phyloP scores from a whole-genome alignment of 495 filamentous ascomycete species.

The Talaromyces nanjingensis region DNA sequence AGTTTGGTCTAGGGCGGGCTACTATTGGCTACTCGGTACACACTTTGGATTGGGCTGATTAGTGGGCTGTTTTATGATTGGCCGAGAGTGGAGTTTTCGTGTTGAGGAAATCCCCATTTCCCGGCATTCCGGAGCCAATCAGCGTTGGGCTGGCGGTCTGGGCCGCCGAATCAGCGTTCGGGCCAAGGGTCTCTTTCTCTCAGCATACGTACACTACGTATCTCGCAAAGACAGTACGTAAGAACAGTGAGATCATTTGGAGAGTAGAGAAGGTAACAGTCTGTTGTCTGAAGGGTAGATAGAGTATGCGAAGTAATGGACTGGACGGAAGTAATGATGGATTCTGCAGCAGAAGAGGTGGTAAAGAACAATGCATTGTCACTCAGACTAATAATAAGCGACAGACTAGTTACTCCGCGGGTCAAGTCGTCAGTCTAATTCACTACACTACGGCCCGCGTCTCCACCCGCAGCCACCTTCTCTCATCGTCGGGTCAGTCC shows the following conservation, averaged over 20 bases:
- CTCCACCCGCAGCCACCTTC: not conserved
- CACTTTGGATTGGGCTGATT: not conserved
- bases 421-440: not conserved
- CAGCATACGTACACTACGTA: too few species aligned
- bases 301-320: too few species aligned
- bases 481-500: not conserved
- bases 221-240: too few species aligned
- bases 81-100: not conserved
- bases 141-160: not conserved
- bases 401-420: not conserved
- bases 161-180: not conserved
- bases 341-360: too few species aligned
- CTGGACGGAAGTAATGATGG: too few species aligned
- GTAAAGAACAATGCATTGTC: too few species aligned
- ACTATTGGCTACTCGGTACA: not conserved
- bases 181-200: too few species aligned
- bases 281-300: too few species aligned
- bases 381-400: too few species aligned
- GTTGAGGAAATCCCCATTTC: not conserved
- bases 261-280: too few species aligned
- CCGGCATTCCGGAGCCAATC: not conserved
- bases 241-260: too few species aligned
- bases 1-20: not conserved
- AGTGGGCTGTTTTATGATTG: not conserved
- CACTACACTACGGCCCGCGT: not conserved